Conservation (phyloP, 2,329 filamentous ascomycete species). For the Trichophyton verrucosum region DNA sequence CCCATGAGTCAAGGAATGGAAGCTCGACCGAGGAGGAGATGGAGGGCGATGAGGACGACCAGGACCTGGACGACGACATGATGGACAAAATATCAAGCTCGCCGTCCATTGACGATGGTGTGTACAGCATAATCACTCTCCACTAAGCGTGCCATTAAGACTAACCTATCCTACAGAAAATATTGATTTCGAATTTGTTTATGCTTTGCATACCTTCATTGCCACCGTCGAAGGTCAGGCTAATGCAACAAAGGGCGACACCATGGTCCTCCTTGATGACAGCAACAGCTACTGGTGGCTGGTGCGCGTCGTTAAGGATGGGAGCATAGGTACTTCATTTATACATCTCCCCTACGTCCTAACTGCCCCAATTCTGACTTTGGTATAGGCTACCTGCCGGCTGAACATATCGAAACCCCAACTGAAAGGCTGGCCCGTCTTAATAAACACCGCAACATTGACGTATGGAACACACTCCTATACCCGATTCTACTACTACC, state of each 20-base stretch:
- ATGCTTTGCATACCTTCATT: slow-evolving; percentile 93
- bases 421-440: slow-evolving; percentile 84
- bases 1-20: slow-evolving; percentile 16
- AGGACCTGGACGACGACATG: slow-evolving; percentile 79
- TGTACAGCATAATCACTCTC: slow-evolving; percentile 40
- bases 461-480: slow-evolving; percentile 47
- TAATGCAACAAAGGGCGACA: slow-evolving; percentile 95
- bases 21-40: slow-evolving; percentile 34
- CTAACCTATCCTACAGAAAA: slow-evolving; percentile 70
- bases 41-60: slow-evolving; percentile 50
- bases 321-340: slow-evolving; percentile 59
- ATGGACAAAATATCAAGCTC: slow-evolving; percentile 99
- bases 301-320: slow-evolving; percentile 92
- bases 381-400: slow-evolving; percentile 71
- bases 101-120: slow-evolving; percentile 98
- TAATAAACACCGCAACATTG: slow-evolving; percentile 97
- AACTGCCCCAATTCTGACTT: slow-evolving; percentile 33
- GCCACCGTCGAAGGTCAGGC: slow-evolving; percentile 96
- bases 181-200: slow-evolving; percentile 99
- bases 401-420: slow-evolving; percentile 96
- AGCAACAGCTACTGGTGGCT: slow-evolving; percentile 99
- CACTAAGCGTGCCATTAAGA: slow-evolving; percentile 13
- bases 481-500: background rate
- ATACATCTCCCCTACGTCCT: background rate
- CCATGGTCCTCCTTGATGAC: slow-evolving; percentile 95